phyloP scores from a whole-genome alignment of 805 yeast species.

The Ascoidea tarda region DNA sequence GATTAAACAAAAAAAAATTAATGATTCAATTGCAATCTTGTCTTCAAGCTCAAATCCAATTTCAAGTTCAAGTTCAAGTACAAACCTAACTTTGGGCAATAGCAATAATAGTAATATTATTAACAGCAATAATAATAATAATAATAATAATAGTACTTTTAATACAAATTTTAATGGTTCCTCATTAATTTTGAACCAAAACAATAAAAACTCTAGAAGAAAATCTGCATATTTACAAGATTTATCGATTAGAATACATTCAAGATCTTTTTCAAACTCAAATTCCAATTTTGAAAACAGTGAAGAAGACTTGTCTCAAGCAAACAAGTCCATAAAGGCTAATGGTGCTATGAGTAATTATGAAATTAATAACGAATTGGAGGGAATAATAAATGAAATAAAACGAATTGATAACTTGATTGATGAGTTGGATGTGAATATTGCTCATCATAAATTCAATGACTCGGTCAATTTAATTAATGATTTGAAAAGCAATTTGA shows the following conservation, averaged over 20 bases:
- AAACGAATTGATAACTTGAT: slow-evolving; percentile 43
- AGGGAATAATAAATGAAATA: slow-evolving; percentile 27
- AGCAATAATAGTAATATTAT: slow-evolving; percentile 4
- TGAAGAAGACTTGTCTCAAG: slow-evolving; percentile 27
- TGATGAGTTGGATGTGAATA: slow-evolving; percentile 55
- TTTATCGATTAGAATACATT: slow-evolving; percentile 46
- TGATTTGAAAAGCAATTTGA: slow-evolving; percentile 9
- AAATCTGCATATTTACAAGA: slow-evolving; percentile 33
- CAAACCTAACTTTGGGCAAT: slow-evolving; percentile 11
- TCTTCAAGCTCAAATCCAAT: slow-evolving; percentile 12
- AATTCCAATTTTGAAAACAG: slow-evolving; percentile 16
- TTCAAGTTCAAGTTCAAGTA: neutral
- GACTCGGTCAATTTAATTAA: slow-evolving; percentile 23
- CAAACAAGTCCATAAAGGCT: neutral
- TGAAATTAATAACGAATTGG: neutral
- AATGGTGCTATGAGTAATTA: neutral
- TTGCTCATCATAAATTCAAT: slow-evolving; percentile 44
- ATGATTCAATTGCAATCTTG: slow-evolving; percentile 30
- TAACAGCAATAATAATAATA: slow-evolving; percentile 1
- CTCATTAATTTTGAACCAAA: too few relatives aligned
- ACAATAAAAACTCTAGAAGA: slow-evolving; percentile 10
- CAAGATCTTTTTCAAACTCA: slow-evolving; percentile 19
- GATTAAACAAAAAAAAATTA: slow-evolving; percentile 25
- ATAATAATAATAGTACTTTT: neutral
- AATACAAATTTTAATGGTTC: too few relatives aligned